These are phyloP conservation scores for Candida morakotiae DNA, from an alignment of 805 yeast species.

Conservation along the genomic window DNA sequence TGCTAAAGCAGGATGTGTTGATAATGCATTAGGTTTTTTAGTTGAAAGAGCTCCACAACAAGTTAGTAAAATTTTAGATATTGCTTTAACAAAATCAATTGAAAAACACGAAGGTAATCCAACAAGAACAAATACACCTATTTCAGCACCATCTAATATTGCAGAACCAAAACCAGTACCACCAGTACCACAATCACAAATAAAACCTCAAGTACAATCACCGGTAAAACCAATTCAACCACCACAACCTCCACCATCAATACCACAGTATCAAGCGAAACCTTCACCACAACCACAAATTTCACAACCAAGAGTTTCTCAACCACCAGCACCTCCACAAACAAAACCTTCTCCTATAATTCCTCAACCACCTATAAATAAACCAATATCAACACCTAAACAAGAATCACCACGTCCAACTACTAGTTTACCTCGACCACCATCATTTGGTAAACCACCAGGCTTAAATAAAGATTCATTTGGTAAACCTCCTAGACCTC, in stretches of 20 bases:
- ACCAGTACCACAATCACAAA: too few species aligned
- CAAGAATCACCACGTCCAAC: not conserved
- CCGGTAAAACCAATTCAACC: slow-evolving; percentile 1
- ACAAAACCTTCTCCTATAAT: not conserved
- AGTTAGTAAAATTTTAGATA: slow-evolving; percentile 71
- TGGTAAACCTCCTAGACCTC: slow-evolving; percentile 26
- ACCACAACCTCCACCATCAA: not conserved
- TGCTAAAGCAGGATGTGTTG: slow-evolving; percentile 74
- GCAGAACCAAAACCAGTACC: slow-evolving; percentile 3
- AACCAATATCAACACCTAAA: slow-evolving; percentile 1
- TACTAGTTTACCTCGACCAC: slow-evolving; percentile 16
- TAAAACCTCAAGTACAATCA: too few species aligned
- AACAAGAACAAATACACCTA: slow-evolving; percentile 20
- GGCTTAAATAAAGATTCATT: slow-evolving; percentile 18
- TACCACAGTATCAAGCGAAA: slow-evolving; percentile 1
- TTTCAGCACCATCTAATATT: slow-evolving; percentile 4
- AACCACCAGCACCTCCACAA: slow-evolving; percentile 1
- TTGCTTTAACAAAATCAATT: slow-evolving; percentile 78
- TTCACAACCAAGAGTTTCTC: not conserved
- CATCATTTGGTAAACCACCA: slow-evolving; percentile 24
- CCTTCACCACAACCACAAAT: too few species aligned
- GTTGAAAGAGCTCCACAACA: slow-evolving; percentile 81
- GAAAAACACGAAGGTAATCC: slow-evolving; percentile 33
- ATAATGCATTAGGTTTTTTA: slow-evolving; percentile 71
- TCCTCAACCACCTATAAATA: slow-evolving; percentile 2